Evolutionary conservation across 257 asterid genomes (phyloP).

Genomic region (Fraxinus pennsylvanica): DNA sequence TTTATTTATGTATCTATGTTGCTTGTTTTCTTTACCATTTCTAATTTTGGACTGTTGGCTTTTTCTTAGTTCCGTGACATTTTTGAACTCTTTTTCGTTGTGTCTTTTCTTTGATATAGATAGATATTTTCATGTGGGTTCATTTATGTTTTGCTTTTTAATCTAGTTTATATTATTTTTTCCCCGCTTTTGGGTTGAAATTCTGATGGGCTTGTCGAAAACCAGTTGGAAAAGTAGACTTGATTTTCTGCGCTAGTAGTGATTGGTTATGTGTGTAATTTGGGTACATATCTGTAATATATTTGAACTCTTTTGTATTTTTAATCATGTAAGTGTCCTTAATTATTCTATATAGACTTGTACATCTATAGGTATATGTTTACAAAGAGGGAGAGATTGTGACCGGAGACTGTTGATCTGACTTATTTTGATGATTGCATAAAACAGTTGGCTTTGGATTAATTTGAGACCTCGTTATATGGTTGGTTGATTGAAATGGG

Average conservation of each 20-base stretch:
- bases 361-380: too few relatives aligned
- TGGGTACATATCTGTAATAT: neutral
- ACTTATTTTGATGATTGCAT: constrained; percentile 31
- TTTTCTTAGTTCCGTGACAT: neutral
- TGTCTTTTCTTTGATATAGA: neutral
- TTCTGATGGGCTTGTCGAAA: constrained; percentile 22
- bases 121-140: constrained; percentile 22
- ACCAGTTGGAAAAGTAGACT: neutral
- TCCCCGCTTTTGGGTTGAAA: constrained; percentile 18
- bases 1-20: constrained; percentile 7
- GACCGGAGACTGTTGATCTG: constrained; percentile 21
- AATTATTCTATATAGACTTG: neutral
- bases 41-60: neutral
- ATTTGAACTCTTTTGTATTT: neutral
- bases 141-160: constrained; percentile 8
- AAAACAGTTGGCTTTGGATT: constrained; percentile 32
- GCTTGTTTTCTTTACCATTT: neutral
- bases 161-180: neutral
- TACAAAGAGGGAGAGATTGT: constrained; percentile 1
- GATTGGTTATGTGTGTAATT: neutral
- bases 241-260: neutral
- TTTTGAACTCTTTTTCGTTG: constrained; percentile 6
- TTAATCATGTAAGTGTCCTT: neutral
- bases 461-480: constrained; percentile 8
- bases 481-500: constrained; percentile 50